Conservation (phyloP, 1,139 yeast genomes). For the Nakaseomyces bracarensis region DNA sequence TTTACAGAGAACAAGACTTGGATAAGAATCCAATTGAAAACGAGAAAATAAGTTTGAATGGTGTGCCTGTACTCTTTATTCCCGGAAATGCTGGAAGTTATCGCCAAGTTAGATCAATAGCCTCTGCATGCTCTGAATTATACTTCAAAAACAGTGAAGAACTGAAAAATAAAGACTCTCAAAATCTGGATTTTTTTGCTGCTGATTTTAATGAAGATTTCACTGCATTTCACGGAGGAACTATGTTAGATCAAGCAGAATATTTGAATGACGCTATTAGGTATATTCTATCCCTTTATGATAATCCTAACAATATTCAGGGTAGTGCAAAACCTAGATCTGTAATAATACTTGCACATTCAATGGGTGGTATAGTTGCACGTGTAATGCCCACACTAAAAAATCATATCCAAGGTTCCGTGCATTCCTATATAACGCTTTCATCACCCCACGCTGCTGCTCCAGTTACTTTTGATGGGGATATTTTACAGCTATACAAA, state of each 20-base stretch:
- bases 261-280: conserved; percentile 79
- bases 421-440: conserved; percentile 77
- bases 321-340: conserved; percentile 44
- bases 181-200: conserved; percentile 66
- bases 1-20: conserved; percentile 68
- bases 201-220: conserved; percentile 95
- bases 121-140: conserved; percentile 59
- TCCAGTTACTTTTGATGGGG: conserved; percentile 94
- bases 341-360: conserved; percentile 79
- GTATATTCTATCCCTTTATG: conserved; percentile 64
- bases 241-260: conserved; percentile 90
- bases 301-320: conserved; percentile 22
- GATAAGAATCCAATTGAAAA: conserved; percentile 49
- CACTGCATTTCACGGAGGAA: conserved; percentile 93
- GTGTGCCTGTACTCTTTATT: conserved; percentile 82
- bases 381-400: conserved; percentile 72
- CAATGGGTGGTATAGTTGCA: conserved; percentile 96
- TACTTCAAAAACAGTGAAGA: conserved; percentile 36
- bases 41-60: conserved; percentile 42
- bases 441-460: conserved; percentile 93
- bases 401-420: conserved; percentile 60
- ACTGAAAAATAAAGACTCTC: conserved; percentile 31
- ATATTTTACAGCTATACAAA: conserved; percentile 63
- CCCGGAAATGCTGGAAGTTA: conserved; percentile 98
- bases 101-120: conserved; percentile 85